Evolutionary conservation across 176 grass and related monocot genomes (phyloP).

Genomic region (Coix lacrymajobi): DNA sequence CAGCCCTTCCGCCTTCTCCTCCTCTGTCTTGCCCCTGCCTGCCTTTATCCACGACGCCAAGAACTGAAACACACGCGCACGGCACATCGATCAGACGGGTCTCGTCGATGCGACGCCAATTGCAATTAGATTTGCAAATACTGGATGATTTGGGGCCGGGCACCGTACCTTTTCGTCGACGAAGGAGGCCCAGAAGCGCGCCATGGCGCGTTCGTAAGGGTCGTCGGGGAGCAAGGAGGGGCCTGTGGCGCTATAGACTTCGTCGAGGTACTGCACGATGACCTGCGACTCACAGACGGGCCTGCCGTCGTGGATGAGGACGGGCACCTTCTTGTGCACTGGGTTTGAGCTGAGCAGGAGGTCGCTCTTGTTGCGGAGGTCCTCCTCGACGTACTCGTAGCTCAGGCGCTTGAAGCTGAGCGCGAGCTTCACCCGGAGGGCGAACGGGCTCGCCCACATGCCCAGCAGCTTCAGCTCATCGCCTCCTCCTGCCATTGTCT

Average conservation of each 20-base stretch:
- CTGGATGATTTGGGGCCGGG: not conserved
- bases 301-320: not conserved
- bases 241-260: not conserved
- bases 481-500: not conserved
- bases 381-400: constrained; percentile 34
- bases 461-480: constrained; percentile 45
- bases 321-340: too few relatives aligned
- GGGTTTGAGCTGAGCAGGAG: too few relatives aligned
- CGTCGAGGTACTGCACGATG: not conserved
- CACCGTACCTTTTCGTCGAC: not conserved
- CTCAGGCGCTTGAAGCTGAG: constrained; percentile 40
- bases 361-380: not conserved
- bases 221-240: not conserved
- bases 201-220: not conserved
- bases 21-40: not conserved
- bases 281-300: not conserved
- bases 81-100: too few relatives aligned
- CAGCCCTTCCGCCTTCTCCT: not conserved
- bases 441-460: constrained; percentile 25
- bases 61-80: not conserved
- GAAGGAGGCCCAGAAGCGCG: not conserved
- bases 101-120: too few relatives aligned
- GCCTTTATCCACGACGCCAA: not conserved
- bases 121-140: too few relatives aligned
- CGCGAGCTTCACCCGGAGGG: constrained; percentile 28